phyloP scores from a whole-genome alignment of 176 grass and related monocot species.

The Oryza nivara region DNA sequence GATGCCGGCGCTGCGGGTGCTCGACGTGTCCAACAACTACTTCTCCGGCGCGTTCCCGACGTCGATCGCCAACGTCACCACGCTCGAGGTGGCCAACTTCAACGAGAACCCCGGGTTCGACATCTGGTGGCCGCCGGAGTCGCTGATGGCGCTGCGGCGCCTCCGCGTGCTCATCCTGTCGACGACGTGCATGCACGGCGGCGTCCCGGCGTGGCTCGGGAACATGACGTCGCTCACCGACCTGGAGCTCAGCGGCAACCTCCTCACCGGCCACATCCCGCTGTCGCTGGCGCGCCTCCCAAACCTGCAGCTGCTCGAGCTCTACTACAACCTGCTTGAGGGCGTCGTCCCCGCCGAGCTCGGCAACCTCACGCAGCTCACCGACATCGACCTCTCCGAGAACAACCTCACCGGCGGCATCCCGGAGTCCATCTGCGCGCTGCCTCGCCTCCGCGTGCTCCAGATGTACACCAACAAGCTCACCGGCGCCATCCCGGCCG shows the following conservation, averaged over 20 bases:
- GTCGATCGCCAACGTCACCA: constrained; percentile 57
- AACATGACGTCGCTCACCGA: constrained; percentile 92
- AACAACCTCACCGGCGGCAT: constrained; percentile 68
- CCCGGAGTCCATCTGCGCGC: constrained; percentile 55
- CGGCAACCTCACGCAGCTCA: constrained; percentile 71
- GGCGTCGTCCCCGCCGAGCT: constrained; percentile 69
- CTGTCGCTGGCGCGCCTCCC: constrained; percentile 41
- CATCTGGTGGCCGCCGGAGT: constrained; percentile 60
- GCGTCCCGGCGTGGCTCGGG: constrained; percentile 74
- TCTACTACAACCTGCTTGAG: constrained; percentile 82
- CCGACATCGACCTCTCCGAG: constrained; percentile 85
- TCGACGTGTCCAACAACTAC: constrained; percentile 74
- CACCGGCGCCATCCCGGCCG: constrained; percentile 62
- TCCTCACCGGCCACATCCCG: constrained; percentile 64
- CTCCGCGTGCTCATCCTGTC: constrained; percentile 80
- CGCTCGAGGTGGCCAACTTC: constrained; percentile 70
- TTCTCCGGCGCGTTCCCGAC: constrained; percentile 79
- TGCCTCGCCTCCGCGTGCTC: constrained; percentile 60
- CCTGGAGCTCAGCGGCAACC: constrained; percentile 85
- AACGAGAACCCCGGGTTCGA: constrained; percentile 91
- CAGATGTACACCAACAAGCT: constrained; percentile 82
- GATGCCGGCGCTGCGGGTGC: constrained; percentile 42
- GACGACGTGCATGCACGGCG: constrained; percentile 67
- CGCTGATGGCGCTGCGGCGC: constrained; percentile 44
- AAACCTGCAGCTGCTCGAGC: constrained; percentile 72